A percentile compares a stretch with the other conserved stretches of the same genome.
phyloP scores from a whole-genome alignment of 306 rosid species.

The Lathyrus oleraceus region DNA sequence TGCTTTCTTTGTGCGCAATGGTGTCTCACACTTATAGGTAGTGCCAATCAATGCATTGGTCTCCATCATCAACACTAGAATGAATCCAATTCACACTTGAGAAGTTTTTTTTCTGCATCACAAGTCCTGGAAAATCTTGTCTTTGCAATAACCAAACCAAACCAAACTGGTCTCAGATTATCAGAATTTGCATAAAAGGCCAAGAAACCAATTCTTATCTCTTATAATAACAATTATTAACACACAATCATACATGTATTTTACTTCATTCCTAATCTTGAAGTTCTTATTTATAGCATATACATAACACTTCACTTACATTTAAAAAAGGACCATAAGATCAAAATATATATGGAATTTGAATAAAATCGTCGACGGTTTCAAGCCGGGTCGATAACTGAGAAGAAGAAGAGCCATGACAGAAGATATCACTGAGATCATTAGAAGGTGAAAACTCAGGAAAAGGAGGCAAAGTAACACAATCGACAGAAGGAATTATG shows the following conservation, averaged over 20 bases:
- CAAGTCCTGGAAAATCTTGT: neutral
- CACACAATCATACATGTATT: conserved; percentile 27
- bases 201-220: conserved; percentile 29
- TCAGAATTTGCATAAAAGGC: conserved; percentile 27
- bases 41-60: conserved; percentile 35
- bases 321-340: conserved; percentile 17
- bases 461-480: conserved; percentile 43
- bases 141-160: conserved; percentile 27
- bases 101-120: neutral
- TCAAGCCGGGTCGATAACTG: conserved; percentile 50
- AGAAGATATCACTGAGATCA: conserved; percentile 52
- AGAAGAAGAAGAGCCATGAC: conserved; percentile 40
- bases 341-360: conserved; percentile 59
- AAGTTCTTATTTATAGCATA: conserved; percentile 33
- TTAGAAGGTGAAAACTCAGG: conserved; percentile 45
- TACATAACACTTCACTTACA: conserved; percentile 19
- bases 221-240: conserved; percentile 14
- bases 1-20: conserved; percentile 44
- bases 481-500: conserved; percentile 4
- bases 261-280: conserved; percentile 6
- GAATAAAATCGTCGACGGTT: conserved; percentile 52
- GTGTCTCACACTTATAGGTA: conserved; percentile 37
- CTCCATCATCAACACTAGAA: conserved; percentile 29
- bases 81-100: conserved; percentile 21
- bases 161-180: conserved; percentile 17